Evolutionary conservation across 768 basidiomycete genomes (phyloP), one percentile per base, ranked within the genome.

Genomic region (Termitomyces sp.): DNA sequence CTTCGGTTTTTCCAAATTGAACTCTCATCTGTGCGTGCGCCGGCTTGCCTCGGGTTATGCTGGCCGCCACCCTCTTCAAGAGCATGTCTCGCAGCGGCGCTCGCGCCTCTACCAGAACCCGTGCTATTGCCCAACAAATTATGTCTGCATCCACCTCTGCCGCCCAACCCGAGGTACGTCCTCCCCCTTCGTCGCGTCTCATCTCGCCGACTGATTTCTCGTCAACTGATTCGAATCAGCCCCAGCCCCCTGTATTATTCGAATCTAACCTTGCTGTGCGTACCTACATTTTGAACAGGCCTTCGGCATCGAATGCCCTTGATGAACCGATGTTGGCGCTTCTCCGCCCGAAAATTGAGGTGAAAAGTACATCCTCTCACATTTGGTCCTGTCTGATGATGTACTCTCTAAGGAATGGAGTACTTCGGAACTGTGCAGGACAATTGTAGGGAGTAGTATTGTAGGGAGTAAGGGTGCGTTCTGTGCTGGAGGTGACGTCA

Each of bases 401-500:
- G 54, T 63, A 62, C 58, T 33, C 40, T 18, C 4, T 49, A 65
- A 94, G 92, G 84, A 86, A 79, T 94, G 92, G 91, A 81, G 83
- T 62, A 75, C 81, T 39, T 87, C 91, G 33, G 82, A 88, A 54
- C 80, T 92, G 7, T 87, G 87, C 66, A 82, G 84, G 59, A 80
- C 89, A 33, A 84, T 97, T 61, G 81, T 93, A 40, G 90, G 89
- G 38, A 82, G 83, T 36, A 91, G 91, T 24, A 73, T 74, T 13
- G 90, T n/a, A n/a, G n/a, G n/a, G n/a, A n/a, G n/a, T n/a, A n/a
- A 88, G 4, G 80, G 86, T 61, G 92, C 90, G 13, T 98, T 98
- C 71, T 98, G 95, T 69, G 90, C 92, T 7, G 97, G 97, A 15
- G 97, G 97, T 48, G 97, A 99, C 74, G 91, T 99, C 60, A 88